These are phyloP conservation scores for Pseudohalonectria lignicola DNA, from an alignment of 2,329 filamentous ascomycete genomes.

Conservation along the genomic window DNA sequence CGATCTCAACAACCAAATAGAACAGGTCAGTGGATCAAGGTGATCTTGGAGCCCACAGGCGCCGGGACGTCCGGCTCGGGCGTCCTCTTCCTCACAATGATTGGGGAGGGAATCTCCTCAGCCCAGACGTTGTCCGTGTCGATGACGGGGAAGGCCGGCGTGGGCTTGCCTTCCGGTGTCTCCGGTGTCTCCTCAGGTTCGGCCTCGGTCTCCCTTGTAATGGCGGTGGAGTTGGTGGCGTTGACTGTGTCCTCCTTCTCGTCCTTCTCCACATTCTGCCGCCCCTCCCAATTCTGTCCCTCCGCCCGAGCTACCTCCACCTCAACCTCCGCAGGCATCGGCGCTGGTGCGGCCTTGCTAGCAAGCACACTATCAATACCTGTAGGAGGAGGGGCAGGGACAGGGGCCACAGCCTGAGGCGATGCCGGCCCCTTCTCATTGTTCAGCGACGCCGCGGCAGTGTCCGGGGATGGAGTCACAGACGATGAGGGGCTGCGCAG, in stretches of 20 bases:
- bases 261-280: not conserved
- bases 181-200: not conserved
- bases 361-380: too few relatives aligned
- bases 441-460: not conserved
- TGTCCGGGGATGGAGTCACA: not conserved
- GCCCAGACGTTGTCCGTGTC: constrained; percentile 4
- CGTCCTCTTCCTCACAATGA: not conserved
- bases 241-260: constrained; percentile 1
- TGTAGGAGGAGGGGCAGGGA: too few relatives aligned
- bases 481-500: not conserved
- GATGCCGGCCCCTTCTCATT: too few relatives aligned
- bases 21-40: constrained; percentile 7
- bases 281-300: too few relatives aligned
- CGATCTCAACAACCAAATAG: too few relatives aligned
- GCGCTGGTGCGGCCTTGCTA: too few relatives aligned
- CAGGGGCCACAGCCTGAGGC: not conserved
- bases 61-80: not conserved
- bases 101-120: not conserved
- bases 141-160: not conserved
- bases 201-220: not conserved
- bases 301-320: too few relatives aligned
- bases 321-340: too few relatives aligned
- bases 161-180: not conserved
- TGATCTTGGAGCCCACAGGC: constrained; percentile 5
- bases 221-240: too few relatives aligned